phyloP scores from a whole-genome alignment of 768 basidiomycete genomes.

The Naganishia antarctica region DNA sequence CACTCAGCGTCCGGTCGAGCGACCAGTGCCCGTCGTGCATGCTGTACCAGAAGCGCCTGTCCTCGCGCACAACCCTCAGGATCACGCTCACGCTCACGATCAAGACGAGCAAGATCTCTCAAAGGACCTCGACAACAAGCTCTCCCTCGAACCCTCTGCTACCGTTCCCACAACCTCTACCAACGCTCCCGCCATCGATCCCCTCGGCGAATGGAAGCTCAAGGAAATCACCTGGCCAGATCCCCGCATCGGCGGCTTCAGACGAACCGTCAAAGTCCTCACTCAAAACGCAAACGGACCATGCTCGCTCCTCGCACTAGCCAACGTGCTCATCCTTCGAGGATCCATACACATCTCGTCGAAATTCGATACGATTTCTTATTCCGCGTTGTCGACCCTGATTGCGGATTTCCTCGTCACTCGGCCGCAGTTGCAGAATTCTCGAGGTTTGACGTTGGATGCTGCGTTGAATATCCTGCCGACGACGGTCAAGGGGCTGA shows the following conservation, averaged over 20 bases:
- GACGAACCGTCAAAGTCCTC: slow-evolving; percentile 33
- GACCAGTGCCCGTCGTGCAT: neutral
- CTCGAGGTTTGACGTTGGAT: slow-evolving; percentile 47
- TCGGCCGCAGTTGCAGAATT: slow-evolving; percentile 37
- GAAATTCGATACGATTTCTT: slow-evolving; percentile 65
- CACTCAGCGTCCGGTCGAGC: slow-evolving; percentile 3
- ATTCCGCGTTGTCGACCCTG: slow-evolving; percentile 75
- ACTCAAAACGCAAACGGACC: slow-evolving; percentile 37
- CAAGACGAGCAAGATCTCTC: neutral
- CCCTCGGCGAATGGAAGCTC: slow-evolving; percentile 32
- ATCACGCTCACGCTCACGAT: neutral
- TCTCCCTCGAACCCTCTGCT: neutral
- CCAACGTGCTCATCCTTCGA: slow-evolving; percentile 84
- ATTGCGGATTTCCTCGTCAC: slow-evolving; percentile 74
- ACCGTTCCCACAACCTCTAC: neutral
- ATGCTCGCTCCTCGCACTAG: slow-evolving; percentile 50
- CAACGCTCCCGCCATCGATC: neutral
- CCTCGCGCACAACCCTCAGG: neutral
- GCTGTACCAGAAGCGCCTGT: neutral
- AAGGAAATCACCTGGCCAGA: slow-evolving; percentile 40
- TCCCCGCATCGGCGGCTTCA: slow-evolving; percentile 32
- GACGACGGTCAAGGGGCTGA: slow-evolving; percentile 76
- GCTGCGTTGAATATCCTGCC: slow-evolving; percentile 69
- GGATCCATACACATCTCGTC: slow-evolving; percentile 72
- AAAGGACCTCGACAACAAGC: neutral